These are phyloP conservation scores for Sugiyamaella floridensis DNA, from an alignment of 805 yeast genomes.

Conservation along the genomic window DNA sequence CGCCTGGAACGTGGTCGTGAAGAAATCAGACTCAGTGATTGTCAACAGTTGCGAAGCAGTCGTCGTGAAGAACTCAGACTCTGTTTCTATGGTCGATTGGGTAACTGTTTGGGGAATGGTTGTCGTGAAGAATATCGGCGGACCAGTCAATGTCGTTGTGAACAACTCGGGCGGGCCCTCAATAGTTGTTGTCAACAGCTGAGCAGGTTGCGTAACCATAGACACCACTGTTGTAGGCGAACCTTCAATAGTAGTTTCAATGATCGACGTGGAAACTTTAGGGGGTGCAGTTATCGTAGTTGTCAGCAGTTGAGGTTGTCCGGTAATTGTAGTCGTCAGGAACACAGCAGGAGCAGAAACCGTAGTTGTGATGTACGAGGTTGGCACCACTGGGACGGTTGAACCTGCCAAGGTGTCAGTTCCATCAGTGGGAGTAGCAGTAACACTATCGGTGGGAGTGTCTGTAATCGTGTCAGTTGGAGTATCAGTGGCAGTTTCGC, in stretches of 20 bases:
- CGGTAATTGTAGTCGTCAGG: neutral
- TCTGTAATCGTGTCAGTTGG: neutral
- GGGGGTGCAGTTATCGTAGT: neutral
- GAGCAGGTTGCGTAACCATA: neutral
- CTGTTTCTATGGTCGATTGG: neutral
- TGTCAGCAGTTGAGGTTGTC: neutral
- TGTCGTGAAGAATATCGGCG: neutral
- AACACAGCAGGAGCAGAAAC: slow-evolving; percentile 1
- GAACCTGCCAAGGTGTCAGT: neutral
- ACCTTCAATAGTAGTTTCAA: neutral
- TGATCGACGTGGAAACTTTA: neutral
- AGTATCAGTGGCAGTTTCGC: slow-evolving; percentile 1
- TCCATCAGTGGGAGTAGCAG: neutral
- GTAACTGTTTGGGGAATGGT: neutral
- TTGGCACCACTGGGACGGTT: neutral
- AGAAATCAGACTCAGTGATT: neutral
- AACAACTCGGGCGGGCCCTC: neutral
- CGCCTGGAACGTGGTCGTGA: neutral
- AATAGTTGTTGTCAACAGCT: neutral
- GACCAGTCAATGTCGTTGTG: neutral
- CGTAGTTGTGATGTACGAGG: neutral
- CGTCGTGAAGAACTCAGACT: neutral
- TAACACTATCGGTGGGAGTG: neutral
- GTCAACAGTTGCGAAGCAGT: neutral
- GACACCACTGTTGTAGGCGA: neutral